phyloP scores from a whole-genome alignment of 2,329 filamentous ascomycete species.

The Neonectria punicea region DNA sequence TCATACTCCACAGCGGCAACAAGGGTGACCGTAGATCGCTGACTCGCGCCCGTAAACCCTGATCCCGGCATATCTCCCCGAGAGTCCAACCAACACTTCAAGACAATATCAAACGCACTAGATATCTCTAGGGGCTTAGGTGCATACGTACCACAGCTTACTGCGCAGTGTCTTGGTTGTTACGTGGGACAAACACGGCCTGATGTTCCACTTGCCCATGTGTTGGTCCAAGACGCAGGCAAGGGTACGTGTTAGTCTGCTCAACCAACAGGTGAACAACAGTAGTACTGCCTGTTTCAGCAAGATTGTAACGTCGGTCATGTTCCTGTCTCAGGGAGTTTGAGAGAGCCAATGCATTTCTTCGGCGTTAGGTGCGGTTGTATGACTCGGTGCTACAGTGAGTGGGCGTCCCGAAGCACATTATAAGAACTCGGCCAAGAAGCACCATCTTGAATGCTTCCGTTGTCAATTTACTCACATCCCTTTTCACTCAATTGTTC shows the following conservation, averaged over 20 bases:
- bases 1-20: background rate
- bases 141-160: background rate
- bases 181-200: no score
- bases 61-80: background rate
- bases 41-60: background rate
- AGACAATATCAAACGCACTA: background rate
- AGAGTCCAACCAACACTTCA: background rate
- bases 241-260: background rate
- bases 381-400: constrained; percentile 9
- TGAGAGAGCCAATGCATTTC: constrained; percentile 12
- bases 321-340: constrained; percentile 9
- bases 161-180: background rate
- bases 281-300: constrained; percentile 5
- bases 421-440: constrained; percentile 2
- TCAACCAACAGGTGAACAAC: constrained; percentile 2
- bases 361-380: background rate
- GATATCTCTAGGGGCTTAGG: background rate
- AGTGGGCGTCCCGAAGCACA: background rate
- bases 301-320: constrained; percentile 5
- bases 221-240: background rate
- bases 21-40: background rate
- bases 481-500: background rate
- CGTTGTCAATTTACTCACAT: background rate
- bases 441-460: background rate
- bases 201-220: background rate